Evolutionary conservation across 2,329 filamentous ascomycete species (phyloP), one percentile per base, ranked within the genome.

Genomic region (Fusarium beomiforme): DNA sequence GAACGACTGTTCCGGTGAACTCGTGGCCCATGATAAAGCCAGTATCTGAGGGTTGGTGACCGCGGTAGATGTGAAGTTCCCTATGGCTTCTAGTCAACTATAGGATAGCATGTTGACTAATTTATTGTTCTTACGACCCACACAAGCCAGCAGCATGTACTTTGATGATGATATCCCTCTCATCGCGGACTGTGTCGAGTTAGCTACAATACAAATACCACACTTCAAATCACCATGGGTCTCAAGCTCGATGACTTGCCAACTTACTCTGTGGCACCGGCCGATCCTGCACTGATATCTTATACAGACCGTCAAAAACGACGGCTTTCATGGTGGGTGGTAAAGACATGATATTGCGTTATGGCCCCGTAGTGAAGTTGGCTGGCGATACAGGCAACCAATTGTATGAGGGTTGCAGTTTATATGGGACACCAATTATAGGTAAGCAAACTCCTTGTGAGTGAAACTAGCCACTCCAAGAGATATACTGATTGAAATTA

Each of bases 51-150:
- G 89, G 86, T 78, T 97, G 90, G 75, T 94, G 91, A 37, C 95
- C 95, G 47, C 94, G 92, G 82, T 91, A 97, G 58, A 93, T 90
- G 81, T 97, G 95, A 39, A 97, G 85, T 78, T 97, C 94, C 77
- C 92, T 95, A n/a, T 23, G 16, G 19, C 17, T 37, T 46, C 39
- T 34, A 12, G 44, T 71, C 24, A 70, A 42, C 31, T 12, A 31
- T n/a, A 31, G 31, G 42, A 24, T 36, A 17, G 34, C 16, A n/a
- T 44, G 11, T 37, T 16, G 16, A 26, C 12, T 8, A 29, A 34
- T 10, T 33, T 41, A 11, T 8, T n/a, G 14, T n/a, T 60, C 89
- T 78, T 83, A 95, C 93, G 92, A 95, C 78, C 95, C 95, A 79
- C 95, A 98, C 34, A 98, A 86, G 19, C 93, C 95, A 29, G 94